Conservation (phyloP, 2,329 filamentous ascomycete species). For the Ophiostoma himal-ulmi region DNA sequence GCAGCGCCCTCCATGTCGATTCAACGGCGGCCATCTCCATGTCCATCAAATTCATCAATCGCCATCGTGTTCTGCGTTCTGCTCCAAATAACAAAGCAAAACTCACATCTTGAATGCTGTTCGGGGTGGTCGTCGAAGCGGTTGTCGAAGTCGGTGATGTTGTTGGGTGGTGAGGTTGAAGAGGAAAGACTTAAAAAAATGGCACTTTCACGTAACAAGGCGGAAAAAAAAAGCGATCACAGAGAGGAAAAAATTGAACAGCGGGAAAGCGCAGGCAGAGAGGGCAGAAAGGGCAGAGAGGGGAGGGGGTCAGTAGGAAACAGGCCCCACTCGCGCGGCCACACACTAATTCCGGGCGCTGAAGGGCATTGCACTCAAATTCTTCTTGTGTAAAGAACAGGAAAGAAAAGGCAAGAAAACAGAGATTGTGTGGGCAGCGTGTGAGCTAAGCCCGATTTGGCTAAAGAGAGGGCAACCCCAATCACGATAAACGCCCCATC, state of each 20-base stretch:
- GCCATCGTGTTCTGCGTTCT: slow-evolving; percentile 22
- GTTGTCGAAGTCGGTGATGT: slow-evolving; percentile 21
- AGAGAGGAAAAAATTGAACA: slow-evolving; percentile 19
- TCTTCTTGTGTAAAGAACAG: slow-evolving; percentile 19
- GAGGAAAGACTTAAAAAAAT: slow-evolving; percentile 18
- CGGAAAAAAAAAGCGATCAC: slow-evolving; percentile 18
- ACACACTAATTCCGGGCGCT: slow-evolving; percentile 21
- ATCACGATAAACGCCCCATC: slow-evolving; percentile 13
- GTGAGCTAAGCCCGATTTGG: slow-evolving; percentile 20
- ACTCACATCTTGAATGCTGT: slow-evolving; percentile 25
- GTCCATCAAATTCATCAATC: slow-evolving; percentile 22
- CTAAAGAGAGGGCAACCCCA: slow-evolving; percentile 27
- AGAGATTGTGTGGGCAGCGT: slow-evolving; percentile 24
- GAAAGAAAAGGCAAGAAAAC: not conserved
- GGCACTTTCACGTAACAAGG: slow-evolving; percentile 17
- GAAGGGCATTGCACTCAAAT: slow-evolving; percentile 13
- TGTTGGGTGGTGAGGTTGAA: slow-evolving; percentile 16
- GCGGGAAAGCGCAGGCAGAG: slow-evolving; percentile 11
- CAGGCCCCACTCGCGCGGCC: slow-evolving; percentile 14
- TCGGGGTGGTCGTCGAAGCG: slow-evolving; percentile 23
- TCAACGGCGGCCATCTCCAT: slow-evolving; percentile 2
- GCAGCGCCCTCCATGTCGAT: slow-evolving; percentile 10
- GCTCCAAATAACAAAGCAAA: slow-evolving; percentile 18
- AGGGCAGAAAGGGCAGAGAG: not conserved
- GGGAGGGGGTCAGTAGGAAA: slow-evolving; percentile 15